Evolutionary conservation across 2,329 filamentous ascomycete genomes (phyloP).

Genomic region (Pestalotiopsis sp.): DNA sequence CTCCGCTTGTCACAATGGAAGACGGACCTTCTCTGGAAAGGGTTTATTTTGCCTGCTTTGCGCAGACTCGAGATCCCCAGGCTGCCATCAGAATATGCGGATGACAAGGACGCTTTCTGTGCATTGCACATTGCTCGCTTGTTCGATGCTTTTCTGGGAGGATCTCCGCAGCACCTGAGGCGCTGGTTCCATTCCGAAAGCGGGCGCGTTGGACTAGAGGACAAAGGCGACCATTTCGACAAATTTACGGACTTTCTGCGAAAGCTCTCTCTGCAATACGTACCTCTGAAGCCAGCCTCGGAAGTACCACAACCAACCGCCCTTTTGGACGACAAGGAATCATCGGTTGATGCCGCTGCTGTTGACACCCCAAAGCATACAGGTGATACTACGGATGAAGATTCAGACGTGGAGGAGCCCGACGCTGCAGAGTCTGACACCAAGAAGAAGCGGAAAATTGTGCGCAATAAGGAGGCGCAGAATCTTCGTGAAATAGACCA

Average conservation of each 20-base stretch:
- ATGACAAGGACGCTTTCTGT: background rate
- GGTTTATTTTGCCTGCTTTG: background rate
- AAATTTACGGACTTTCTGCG: slow-evolving; percentile 8
- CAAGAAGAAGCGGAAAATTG: slow-evolving; percentile 44
- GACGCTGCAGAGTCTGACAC: slow-evolving; percentile 22
- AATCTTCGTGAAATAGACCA: slow-evolving; percentile 58
- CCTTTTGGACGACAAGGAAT: background rate
- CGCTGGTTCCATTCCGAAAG: background rate
- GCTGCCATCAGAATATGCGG: background rate
- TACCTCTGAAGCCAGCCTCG: no score
- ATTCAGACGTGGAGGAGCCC: slow-evolving; percentile 22
- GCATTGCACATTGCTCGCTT: background rate
- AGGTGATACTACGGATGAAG: background rate
- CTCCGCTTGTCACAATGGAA: background rate
- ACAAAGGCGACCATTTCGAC: background rate
- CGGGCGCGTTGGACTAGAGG: background rate
- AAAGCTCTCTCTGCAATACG: background rate
- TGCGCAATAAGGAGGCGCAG: slow-evolving; percentile 52
- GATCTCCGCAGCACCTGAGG: background rate
- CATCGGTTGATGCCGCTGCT: background rate
- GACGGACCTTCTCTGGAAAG: background rate
- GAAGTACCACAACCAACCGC: background rate
- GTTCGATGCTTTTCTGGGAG: background rate
- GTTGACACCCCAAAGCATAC: background rate
- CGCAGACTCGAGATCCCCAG: background rate